Conservation (phyloP, 139 green algal genomes). For the Chlorella sp. region DNA sequence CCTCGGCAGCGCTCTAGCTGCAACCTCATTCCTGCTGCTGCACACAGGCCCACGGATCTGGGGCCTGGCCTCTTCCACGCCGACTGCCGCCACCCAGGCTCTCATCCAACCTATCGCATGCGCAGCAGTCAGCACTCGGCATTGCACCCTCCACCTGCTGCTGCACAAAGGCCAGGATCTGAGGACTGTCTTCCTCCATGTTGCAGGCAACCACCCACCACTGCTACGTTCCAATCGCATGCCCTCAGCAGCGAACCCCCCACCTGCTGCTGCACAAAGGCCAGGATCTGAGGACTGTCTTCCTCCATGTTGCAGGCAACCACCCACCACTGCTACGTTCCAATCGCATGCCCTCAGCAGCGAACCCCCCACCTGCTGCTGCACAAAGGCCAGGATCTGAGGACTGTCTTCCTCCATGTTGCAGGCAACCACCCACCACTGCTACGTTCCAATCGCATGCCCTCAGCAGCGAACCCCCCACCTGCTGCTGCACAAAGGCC, state of each 20-base stretch:
- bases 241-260: no score
- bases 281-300: neutral
- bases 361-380: constrained; percentile 36
- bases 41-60: neutral
- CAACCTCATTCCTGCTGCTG: no score
- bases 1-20: no score
- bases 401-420: constrained; percentile 34
- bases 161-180: constrained; percentile 19
- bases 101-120: no score
- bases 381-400: constrained; percentile 14
- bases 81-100: no score
- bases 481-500: no score
- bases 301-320: constrained; percentile 43
- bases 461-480: no score
- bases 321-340: no score
- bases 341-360: no score
- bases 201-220: constrained; percentile 45
- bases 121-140: no score
- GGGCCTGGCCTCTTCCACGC: neutral
- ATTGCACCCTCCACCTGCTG: constrained; percentile 37
- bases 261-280: constrained; percentile 39
- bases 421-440: constrained; percentile 46
- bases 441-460: no score
- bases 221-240: no score
- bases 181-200: constrained; percentile 29